phyloP scores from a whole-genome alignment of 169 alveolate species.

The Plasmodium vivax region DNA sequence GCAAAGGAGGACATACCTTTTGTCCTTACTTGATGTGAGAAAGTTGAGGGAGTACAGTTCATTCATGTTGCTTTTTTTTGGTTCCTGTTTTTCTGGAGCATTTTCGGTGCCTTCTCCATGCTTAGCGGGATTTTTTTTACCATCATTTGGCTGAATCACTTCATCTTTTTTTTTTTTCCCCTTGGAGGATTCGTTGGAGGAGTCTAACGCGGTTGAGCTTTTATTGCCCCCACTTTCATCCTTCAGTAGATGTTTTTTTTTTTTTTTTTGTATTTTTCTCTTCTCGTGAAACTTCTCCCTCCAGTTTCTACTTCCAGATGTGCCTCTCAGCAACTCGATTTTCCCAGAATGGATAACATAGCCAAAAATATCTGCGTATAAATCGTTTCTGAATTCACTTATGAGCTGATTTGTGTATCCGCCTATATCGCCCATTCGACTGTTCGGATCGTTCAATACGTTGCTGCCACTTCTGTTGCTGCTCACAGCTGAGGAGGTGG shows the following conservation, averaged over 20 bases:
- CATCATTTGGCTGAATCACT: neutral
- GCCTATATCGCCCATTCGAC: neutral
- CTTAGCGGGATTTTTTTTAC: neutral
- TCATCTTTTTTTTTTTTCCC: neutral
- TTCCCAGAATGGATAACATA: constrained; percentile 3
- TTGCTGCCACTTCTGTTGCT: neutral
- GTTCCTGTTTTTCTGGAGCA: neutral
- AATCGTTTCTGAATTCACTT: constrained; percentile 44
- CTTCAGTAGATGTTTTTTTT: neutral
- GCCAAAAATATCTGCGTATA: constrained; percentile 28
- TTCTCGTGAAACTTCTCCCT: neutral
- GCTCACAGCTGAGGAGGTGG: neutral
- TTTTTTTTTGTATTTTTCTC: constrained; percentile 3
- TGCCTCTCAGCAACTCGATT: neutral
- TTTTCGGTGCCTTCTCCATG: neutral
- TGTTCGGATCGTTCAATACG: neutral
- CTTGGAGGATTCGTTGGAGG: neutral
- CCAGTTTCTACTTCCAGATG: neutral
- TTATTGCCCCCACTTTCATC: neutral
- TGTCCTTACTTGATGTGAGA: constrained; percentile 63
- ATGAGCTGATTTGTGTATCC: constrained; percentile 59
- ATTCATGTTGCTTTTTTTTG: constrained; percentile 46
- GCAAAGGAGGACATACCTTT: constrained; percentile 16
- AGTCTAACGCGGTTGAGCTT: neutral
- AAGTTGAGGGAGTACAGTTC: constrained; percentile 50